Base-by-base conservation (phyloP, 2,329 filamentous ascomycete species). In the Fusarium sp. region DNA sequence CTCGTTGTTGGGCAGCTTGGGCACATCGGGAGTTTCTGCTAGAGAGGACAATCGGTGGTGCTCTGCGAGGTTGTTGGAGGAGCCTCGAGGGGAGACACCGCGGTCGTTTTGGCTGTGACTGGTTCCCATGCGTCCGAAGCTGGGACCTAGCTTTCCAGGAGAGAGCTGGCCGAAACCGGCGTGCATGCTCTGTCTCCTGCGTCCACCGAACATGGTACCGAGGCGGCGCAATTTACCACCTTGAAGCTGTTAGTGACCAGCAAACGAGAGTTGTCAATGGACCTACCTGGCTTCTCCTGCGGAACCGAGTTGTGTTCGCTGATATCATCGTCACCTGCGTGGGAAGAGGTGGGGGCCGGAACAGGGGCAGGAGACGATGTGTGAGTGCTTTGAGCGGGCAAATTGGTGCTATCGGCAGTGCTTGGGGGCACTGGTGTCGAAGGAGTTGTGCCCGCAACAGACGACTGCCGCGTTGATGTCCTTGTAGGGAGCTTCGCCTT, bases 121-220 rank as follows among this genome's bases (percentile, higher is more conserved):
- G 73, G 89, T 91, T 72, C 88, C 89, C 33, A 90, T 85, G 57
- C 91, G 88, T 41, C 89, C 88, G 77, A 94, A 92, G 4, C 88
- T 86, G 16, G 82, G 71, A 7, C 79, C 75, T 26, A 85, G 84
- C 79, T 89, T 91, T 39, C 84, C 82, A 5, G 88, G 86, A 1
- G 87, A 91, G 75, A 87, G 85, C 79, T 83, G 87, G 65, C 84
- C 88, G 78, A 88, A 91, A 45, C 91, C 84, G 69, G 86, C 86
- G 81, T 93, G 86, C 62, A 93, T 85, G 79, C 91, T 93, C 79
- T 92, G 90, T 42, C 91, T 86, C 66, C 90, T 84, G 28, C 90
- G 86, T 33, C 89, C 88, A 24, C 81, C 81, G 48, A 93, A 86
- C 84, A 93, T 91, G 18, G 91, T 93, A 22, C 92, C 91, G 59